phyloP scores from a whole-genome alignment of 1,284 basidiomycete genomes.

The Psilocybe mexicana region DNA sequence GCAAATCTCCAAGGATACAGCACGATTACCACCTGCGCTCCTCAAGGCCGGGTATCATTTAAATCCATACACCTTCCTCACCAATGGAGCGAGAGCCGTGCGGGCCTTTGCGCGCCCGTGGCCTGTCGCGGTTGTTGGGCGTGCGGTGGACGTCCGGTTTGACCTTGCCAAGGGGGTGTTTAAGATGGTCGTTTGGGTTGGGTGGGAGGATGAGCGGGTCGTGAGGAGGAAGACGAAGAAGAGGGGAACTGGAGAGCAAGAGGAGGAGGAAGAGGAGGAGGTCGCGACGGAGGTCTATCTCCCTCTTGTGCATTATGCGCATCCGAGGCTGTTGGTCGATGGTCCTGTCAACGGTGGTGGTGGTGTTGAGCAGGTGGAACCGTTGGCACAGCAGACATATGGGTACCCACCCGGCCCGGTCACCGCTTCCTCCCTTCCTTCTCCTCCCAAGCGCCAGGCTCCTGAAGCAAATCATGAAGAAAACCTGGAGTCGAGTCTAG shows the following conservation, averaged over 20 bases:
- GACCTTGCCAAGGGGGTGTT: constrained; percentile 61
- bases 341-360: neutral
- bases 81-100: constrained; percentile 80
- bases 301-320: constrained; percentile 87
- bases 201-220: constrained; percentile 15
- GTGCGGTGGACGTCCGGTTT: constrained; percentile 68
- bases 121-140: constrained; percentile 75
- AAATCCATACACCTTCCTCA: constrained; percentile 65
- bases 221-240: neutral
- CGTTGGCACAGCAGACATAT: neutral
- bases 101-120: constrained; percentile 84
- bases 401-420: neutral
- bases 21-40: constrained; percentile 1
- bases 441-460: neutral
- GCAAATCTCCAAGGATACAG: neutral
- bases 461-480: neutral
- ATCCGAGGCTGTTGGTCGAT: constrained; percentile 29
- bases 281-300: constrained; percentile 84
- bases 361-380: neutral
- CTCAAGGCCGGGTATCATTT: constrained; percentile 14
- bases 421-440: neutral
- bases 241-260: constrained; percentile 16
- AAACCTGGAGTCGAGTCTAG: neutral
- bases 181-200: constrained; percentile 25
- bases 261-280: constrained; percentile 37